A percentile compares a stretch with the other conserved stretches of the same genome.
These are phyloP conservation scores for Funneliformis mosseae DNA, from an alignment of 192 early-diverging fungal genomes.

Conservation along the genomic window DNA sequence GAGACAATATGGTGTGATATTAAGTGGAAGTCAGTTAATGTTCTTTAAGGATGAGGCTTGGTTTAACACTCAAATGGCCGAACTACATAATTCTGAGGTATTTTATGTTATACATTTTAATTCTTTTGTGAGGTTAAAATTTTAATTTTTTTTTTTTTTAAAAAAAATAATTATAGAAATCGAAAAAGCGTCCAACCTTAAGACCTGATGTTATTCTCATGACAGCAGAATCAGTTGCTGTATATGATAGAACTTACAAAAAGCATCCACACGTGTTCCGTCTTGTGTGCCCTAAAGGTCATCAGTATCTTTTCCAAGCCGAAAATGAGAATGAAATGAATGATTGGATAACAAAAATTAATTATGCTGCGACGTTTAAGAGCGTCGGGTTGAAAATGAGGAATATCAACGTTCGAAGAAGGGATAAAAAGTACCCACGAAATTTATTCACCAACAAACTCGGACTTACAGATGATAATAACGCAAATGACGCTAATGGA, in stretches of 20 bases:
- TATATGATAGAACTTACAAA: constrained; percentile 68
- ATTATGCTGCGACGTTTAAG: constrained; percentile 79
- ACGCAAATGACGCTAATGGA: neutral
- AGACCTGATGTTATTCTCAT: constrained; percentile 35
- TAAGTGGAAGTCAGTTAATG: constrained; percentile 76
- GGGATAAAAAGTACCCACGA: neutral
- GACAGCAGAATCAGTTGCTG: constrained; percentile 64
- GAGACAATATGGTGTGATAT: constrained; percentile 74
- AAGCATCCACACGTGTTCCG: constrained; percentile 81
- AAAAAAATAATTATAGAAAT: constrained; percentile 5
- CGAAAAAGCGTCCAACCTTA: constrained; percentile 26
- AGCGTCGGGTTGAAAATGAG: constrained; percentile 50
- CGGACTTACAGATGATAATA: neutral
- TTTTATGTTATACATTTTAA: neutral
- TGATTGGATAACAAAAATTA: constrained; percentile 81
- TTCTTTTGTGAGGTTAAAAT: neutral
- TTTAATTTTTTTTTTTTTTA: neutral
- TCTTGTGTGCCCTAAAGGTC: constrained; percentile 66
- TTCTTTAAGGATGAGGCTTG: constrained; percentile 65
- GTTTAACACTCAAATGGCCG: constrained; percentile 51
- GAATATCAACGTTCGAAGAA: neutral
- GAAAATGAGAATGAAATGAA: constrained; percentile 70
- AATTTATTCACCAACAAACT: constrained; percentile 33
- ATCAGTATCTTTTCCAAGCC: constrained; percentile 73
- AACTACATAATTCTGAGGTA: neutral